Conservation (phyloP, 176 grass and related monocot genomes). For the Neostapfia colusana region DNA sequence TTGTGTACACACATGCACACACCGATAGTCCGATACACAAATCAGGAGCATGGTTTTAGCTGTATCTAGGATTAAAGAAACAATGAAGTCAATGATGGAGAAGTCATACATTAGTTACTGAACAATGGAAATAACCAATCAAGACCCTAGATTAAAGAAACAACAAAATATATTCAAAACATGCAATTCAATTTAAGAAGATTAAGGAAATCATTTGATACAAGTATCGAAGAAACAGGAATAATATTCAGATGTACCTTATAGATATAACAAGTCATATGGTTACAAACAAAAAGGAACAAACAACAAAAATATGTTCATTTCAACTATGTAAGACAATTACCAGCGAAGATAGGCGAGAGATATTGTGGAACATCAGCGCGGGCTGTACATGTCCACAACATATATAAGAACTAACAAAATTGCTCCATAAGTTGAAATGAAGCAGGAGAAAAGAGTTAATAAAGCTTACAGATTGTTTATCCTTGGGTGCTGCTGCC, state of each 20-base stretch:
- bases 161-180: neutral
- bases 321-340: constrained; percentile 31
- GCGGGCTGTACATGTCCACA: constrained; percentile 42
- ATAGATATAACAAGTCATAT: neutral
- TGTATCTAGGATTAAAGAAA: neutral
- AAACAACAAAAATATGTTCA: constrained; percentile 29
- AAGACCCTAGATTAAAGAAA: neutral
- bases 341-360: constrained; percentile 56
- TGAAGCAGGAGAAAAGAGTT: constrained; percentile 5
- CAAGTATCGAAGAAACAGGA: constrained; percentile 5
- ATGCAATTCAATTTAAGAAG: neutral
- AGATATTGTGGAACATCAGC: constrained; percentile 55
- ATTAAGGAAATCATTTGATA: neutral
- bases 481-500: constrained; percentile 59
- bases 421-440: constrained; percentile 29
- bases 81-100: neutral
- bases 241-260: constrained; percentile 3
- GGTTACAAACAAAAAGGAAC: neutral
- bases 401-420: constrained; percentile 40
- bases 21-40: neutral
- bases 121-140: constrained; percentile 1
- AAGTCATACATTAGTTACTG: neutral
- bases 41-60: neutral
- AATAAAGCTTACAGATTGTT: constrained; percentile 61
- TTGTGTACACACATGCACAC: neutral